Conservation (phyloP, 2,329 filamentous ascomycete species). For the Hawksworthiomyces lignivorus region DNA sequence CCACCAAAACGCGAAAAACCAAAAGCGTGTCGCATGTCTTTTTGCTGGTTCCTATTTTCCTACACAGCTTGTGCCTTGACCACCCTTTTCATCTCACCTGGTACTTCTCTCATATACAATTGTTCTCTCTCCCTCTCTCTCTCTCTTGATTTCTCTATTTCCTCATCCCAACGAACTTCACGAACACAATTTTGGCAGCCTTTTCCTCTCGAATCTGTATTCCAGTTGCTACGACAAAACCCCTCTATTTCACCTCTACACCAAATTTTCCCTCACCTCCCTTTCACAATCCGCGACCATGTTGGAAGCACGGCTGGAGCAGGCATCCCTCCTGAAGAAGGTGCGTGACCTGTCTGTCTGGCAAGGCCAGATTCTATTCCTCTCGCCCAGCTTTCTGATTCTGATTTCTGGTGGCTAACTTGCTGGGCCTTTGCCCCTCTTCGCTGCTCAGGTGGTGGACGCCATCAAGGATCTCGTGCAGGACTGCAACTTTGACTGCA, state of each 20-base stretch:
- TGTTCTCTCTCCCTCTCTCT: neutral
- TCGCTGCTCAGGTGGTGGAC: constrained; percentile 68
- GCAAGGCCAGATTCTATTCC: too few relatives aligned
- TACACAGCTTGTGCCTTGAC: constrained; percentile 6
- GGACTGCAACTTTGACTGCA: constrained; percentile 99
- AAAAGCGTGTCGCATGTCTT: constrained; percentile 14
- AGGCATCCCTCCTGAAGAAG: constrained; percentile 93
- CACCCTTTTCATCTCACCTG: neutral
- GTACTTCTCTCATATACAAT: neutral
- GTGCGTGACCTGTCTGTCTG: constrained; percentile 41
- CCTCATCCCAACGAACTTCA: too few relatives aligned
- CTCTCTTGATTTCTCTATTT: neutral
- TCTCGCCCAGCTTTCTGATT: neutral
- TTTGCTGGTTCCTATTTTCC: too few relatives aligned
- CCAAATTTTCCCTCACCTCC: constrained; percentile 1
- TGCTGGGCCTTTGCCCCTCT: neutral
- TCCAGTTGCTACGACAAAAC: too few relatives aligned
- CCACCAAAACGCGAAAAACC: constrained; percentile 13
- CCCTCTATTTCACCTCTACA: too few relatives aligned
- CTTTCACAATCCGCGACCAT: constrained; percentile 39
- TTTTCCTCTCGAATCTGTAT: too few relatives aligned
- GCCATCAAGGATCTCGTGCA: constrained; percentile 99
- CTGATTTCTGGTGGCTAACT: neutral
- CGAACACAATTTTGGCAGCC: too few relatives aligned
- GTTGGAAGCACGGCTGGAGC: constrained; percentile 96